phyloP scores from a whole-genome alignment of 192 early-diverging fungal species.

The Neocallimastix lanati region DNA sequence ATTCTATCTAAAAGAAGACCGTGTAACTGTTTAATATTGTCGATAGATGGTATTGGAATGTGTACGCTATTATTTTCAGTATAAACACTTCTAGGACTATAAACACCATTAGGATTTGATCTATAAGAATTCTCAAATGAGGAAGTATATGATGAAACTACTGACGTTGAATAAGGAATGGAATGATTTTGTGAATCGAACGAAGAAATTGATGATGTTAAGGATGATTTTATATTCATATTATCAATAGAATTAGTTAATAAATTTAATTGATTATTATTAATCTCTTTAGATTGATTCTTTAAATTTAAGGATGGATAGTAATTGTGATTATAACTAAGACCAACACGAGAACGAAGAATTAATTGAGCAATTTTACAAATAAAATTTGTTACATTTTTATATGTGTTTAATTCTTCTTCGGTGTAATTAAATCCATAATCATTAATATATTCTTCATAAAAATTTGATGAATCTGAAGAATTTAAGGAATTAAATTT shows the following conservation, averaged over 20 bases:
- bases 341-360: not conserved
- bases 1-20: conserved; percentile 2
- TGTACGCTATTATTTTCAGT: not conserved
- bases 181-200: not conserved
- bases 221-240: not conserved
- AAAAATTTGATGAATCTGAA: not conserved
- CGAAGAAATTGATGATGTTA: not conserved
- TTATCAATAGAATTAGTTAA: not conserved
- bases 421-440: not conserved
- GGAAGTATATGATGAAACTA: not conserved
- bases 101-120: not conserved
- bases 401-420: not conserved
- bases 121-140: not conserved
- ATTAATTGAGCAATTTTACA: not conserved
- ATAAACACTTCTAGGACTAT: not conserved
- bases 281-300: not conserved
- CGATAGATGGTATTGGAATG: not conserved
- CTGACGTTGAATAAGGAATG: not conserved
- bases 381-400: not conserved
- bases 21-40: not conserved
- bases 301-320: not conserved
- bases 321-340: not conserved
- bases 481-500: no score
- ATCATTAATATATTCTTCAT: not conserved
- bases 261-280: not conserved